These are phyloP conservation scores for Hemileccinum rubropunctum DNA, from an alignment of 768 basidiomycete genomes.

Conservation along the genomic window DNA sequence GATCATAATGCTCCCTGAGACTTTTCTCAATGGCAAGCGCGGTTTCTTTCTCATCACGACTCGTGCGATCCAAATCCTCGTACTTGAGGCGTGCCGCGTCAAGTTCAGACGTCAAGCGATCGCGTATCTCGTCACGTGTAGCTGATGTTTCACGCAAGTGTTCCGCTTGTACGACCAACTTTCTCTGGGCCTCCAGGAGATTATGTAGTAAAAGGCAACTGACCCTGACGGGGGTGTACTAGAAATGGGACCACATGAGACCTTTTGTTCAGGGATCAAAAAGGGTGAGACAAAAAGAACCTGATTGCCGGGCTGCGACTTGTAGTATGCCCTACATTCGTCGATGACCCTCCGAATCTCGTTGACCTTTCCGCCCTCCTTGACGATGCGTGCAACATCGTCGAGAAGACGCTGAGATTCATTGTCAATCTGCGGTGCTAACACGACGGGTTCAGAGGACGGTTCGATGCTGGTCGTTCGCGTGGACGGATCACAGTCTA, in stretches of 20 bases:
- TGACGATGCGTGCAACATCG: slow-evolving; percentile 51
- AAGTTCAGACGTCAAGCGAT: slow-evolving; percentile 29
- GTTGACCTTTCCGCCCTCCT: slow-evolving; percentile 52
- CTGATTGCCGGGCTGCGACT: slow-evolving; percentile 43
- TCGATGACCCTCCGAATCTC: slow-evolving; percentile 49
- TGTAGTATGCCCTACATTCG: slow-evolving; percentile 48
- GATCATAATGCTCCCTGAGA: slow-evolving; percentile 50
- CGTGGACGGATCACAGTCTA: slow-evolving; percentile 46
- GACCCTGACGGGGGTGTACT: slow-evolving; percentile 54
- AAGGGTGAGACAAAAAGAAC: slow-evolving; percentile 30
- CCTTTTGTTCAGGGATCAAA: slow-evolving; percentile 8
- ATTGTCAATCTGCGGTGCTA: slow-evolving; percentile 30
- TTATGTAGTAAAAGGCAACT: slow-evolving; percentile 49
- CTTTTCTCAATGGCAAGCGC: slow-evolving; percentile 50
- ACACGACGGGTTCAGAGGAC: slow-evolving; percentile 18
- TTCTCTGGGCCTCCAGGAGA: slow-evolving; percentile 47
- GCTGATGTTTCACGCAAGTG: slow-evolving; percentile 29
- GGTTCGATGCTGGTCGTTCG: slow-evolving; percentile 14
- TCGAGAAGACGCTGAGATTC: slow-evolving; percentile 53
- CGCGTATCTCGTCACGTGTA: slow-evolving; percentile 33
- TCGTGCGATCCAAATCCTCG: slow-evolving; percentile 38
- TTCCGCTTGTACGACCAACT: slow-evolving; percentile 35
- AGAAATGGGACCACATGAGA: slow-evolving; percentile 4
- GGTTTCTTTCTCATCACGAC: slow-evolving; percentile 49
- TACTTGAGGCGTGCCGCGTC: slow-evolving; percentile 41